Base-by-base conservation (phyloP, 78 protist species). In the Salpingoeca rosetta region DNA sequence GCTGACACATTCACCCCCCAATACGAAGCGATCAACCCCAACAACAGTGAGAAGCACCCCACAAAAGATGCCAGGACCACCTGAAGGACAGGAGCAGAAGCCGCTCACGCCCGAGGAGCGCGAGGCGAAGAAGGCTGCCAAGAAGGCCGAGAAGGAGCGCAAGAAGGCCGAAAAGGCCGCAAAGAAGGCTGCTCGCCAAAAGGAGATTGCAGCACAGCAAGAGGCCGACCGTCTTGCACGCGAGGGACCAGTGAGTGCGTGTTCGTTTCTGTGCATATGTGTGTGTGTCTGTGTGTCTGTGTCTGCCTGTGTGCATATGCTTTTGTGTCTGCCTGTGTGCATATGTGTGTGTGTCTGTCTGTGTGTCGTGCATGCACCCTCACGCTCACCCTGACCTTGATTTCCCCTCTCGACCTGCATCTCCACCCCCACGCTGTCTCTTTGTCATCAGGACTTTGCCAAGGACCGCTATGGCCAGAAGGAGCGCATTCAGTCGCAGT, bases 391-490 rank as follows among this genome's bases (percentile, higher is more conserved):
- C n/a, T n/a, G n/a, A n/a, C n/a, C n/a, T n/a, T n/a, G n/a, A n/a
- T n/a, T n/a, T n/a, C n/a, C n/a, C n/a, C n/a, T n/a, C n/a, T n/a
- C n/a, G n/a, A n/a, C n/a, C n/a, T n/a, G n/a, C n/a, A n/a, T n/a
- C n/a, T n/a, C n/a, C n/a, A n/a, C n/a, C n/a, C n/a, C n/a, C n/a
- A n/a, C n/a, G n/a, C n/a, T n/a, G n/a, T n/a, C n/a, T n/a, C n/a
- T n/a, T n/a, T n/a, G n/a, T n/a, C n/a, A n/a, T n/a, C n/a, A 82
- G 28, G 85, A 82, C 37, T 39, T n/a, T 36, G 26, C 85, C 31
- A 82, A 82, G 85, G 80, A 84, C 65, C 36, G 27, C 86, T 84
- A 84, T 38, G 86, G 86, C 37, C 27, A 39, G 3, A 39, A 40
- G 44, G 31, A 25, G 56, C 25, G 65, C 35, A 84, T 40, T 31